Evolutionary conservation across 2,329 filamentous ascomycete species (phyloP), one percentile per base, ranked within the genome.

Genomic region (Didymellaceae sp.): DNA sequence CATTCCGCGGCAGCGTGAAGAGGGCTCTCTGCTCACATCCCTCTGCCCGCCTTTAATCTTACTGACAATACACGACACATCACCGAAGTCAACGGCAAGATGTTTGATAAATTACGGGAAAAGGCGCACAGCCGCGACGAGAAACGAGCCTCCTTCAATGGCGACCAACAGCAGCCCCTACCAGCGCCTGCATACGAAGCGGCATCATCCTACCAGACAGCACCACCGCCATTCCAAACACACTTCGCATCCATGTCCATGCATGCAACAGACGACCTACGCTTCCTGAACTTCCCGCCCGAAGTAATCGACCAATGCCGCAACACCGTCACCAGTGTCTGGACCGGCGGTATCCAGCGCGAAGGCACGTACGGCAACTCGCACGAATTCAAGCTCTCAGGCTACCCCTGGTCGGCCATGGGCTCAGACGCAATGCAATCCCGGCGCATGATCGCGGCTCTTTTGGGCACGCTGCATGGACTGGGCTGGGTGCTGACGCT

Each of bases 401-500:
- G 73, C 13, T 57, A 66, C 37, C 74, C 74, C 3, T 77, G 74
- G 74, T 30, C 45, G 10, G 61, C 61, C 2, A 51, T 58, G 45
- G 55, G 58, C 2, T 53, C 61, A 30, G 59, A 70, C 21, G 59
- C 67, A 6, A 63, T 72, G 35, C 44, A 65, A 10, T 57, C 73
- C 4, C 62, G 71, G 5, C 54, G 70, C 3, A 32, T 76, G 17
- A 59, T 76, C 25, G 57, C 62, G 25, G 60, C 61, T 9, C 32
- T 76, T 4, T 52, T 77, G 4, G 64, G 62, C 11, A 52, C 66
- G 26, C 51, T 76, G n/a, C 74, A 67, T 35, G 50, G 56, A 7
- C 50, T 60, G 17, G 75, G 75, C 2, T 76, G 74, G 74, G 65
- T 76, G 2, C 42, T 77, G 25, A 72, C 68, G 25, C 54, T 68